Base-by-base conservation (phyloP, 305 asterid species). In the Petunia hybrid region DNA sequence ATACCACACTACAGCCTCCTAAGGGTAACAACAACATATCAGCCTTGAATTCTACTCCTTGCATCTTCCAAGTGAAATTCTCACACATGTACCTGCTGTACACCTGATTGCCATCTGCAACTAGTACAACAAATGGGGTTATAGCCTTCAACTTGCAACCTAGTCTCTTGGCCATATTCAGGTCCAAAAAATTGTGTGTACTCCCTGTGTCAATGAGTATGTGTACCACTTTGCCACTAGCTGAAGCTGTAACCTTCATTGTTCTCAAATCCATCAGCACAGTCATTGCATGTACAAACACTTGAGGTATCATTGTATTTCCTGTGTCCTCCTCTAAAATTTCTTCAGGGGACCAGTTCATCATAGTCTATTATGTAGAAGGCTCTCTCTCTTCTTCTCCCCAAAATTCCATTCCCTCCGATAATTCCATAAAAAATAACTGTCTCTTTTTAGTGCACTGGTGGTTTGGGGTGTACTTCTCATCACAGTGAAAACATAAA, bases 1-100 rank as follows among this genome's bases (percentile, higher is more conserved):
- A 13, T 2, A 77, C 82, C 45, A 65, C 3, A 2, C 77, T 71
- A 45, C 63, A 65, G 0, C 85, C 76, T 59, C 57, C 6, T 45
- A 1, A 0, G 9, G 71, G 0, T 4, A 83, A 1, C 2, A 83
- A 2, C 40, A 60, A 7, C 0, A 62, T 48, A 36, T 51, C 57
- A 14, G 22, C 2, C 0, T 36, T 2, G 36, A 83, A 79, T 6
- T 51, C 0, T 0, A 13, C 12, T 0, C 78, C 81, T 4, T 62
- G 55, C 43, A 79, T 62, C 4, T 3, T 36, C 71, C 80, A 79
- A 0, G 0, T 7, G 1, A 79, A 51, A 0, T 12, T 3, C 42
- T 5, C 12, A 10, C 81, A 83, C 0, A 16, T 4, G 0, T 8
- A 1, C 0, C 22, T 8, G 7, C 83, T 71, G 0, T 48, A 3